These are phyloP conservation scores for Aspergillus udagawae DNA, from an alignment of 2,329 filamentous ascomycete species.

Conservation along the genomic window DNA sequence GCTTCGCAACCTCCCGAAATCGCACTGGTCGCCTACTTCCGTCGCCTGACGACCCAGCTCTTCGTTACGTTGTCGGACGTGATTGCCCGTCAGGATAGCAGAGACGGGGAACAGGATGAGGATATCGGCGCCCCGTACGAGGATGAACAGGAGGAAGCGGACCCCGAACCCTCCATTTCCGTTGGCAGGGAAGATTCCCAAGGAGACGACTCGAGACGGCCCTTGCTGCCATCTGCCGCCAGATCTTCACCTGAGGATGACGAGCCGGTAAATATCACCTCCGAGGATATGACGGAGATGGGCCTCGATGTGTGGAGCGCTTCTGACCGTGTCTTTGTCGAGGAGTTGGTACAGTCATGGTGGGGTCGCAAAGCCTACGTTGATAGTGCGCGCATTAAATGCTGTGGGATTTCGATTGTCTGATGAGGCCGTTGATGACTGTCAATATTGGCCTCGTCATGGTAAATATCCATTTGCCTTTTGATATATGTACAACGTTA, in stretches of 20 bases:
- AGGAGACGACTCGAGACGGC: conserved; percentile 25
- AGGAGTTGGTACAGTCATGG: conserved; percentile 44
- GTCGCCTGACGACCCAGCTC: conserved; percentile 44
- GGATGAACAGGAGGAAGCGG: conserved; percentile 21
- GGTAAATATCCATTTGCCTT: not conserved
- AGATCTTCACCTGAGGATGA: conserved; percentile 3
- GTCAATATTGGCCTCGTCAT: not conserved
- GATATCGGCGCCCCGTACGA: conserved; percentile 20
- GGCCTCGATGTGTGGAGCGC: conserved; percentile 48
- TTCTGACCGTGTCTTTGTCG: conserved; percentile 43
- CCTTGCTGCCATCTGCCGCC: conserved; percentile 16
- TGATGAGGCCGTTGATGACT: conserved; percentile 12
- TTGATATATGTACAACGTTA: not conserved
- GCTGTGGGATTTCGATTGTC: conserved; percentile 46
- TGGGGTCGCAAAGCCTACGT: conserved; percentile 43
- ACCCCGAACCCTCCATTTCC: conserved; percentile 18
- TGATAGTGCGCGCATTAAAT: conserved; percentile 42
- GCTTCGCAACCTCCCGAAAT: conserved; percentile 39
- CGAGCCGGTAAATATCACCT: conserved; percentile 34
- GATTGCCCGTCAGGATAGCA: conserved; percentile 38
- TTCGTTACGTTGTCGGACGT: conserved; percentile 43
- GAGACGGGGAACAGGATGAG: conserved; percentile 14
- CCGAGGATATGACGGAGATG: conserved; percentile 46
- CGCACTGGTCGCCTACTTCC: conserved; percentile 49
- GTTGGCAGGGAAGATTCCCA: conserved; percentile 22